Conservation (phyloP, 1,139 yeast species). For the Komagataea norvegica region DNA sequence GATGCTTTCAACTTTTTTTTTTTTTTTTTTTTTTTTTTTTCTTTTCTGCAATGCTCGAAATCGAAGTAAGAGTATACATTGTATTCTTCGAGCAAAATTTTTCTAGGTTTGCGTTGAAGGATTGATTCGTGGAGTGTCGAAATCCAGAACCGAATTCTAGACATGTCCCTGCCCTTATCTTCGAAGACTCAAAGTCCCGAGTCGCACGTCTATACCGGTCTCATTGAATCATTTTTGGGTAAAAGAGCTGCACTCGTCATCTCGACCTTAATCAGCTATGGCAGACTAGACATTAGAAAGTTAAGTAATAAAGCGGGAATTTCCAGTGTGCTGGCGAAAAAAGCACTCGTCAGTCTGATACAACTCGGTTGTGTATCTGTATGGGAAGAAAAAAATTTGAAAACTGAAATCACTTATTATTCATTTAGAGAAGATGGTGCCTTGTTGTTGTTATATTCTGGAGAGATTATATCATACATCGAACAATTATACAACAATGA, state of each 20-base stretch:
- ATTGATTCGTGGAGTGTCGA: background rate
- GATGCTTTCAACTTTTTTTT: too few species aligned
- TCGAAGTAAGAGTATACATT: too few species aligned
- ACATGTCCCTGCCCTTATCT: slow-evolving; percentile 17
- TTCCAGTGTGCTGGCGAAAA: slow-evolving; percentile 43
- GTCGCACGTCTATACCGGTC: slow-evolving; percentile 50
- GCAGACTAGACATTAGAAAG: slow-evolving; percentile 50
- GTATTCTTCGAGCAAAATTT: too few species aligned
- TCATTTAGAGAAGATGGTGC: slow-evolving; percentile 62
- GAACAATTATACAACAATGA: slow-evolving; percentile 38
- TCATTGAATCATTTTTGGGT: slow-evolving; percentile 56
- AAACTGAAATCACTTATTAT: slow-evolving; percentile 43
- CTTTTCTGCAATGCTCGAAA: too few species aligned
- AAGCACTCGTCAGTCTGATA: slow-evolving; percentile 57
- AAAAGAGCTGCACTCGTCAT: slow-evolving; percentile 56
- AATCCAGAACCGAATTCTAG: background rate
- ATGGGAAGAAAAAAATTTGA: slow-evolving; percentile 40
- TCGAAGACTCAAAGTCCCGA: slow-evolving; percentile 55
- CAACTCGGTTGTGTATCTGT: slow-evolving; percentile 61
- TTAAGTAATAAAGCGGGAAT: slow-evolving; percentile 39
- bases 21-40: too few species aligned
- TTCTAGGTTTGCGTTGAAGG: too few species aligned
- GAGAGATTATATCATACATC: slow-evolving; percentile 62
- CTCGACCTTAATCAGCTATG: slow-evolving; percentile 53
- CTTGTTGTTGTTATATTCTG: slow-evolving; percentile 63